Evolutionary conservation across 78 protist genomes (phyloP).

Genomic region (Dictyostelium firmibasis): DNA sequence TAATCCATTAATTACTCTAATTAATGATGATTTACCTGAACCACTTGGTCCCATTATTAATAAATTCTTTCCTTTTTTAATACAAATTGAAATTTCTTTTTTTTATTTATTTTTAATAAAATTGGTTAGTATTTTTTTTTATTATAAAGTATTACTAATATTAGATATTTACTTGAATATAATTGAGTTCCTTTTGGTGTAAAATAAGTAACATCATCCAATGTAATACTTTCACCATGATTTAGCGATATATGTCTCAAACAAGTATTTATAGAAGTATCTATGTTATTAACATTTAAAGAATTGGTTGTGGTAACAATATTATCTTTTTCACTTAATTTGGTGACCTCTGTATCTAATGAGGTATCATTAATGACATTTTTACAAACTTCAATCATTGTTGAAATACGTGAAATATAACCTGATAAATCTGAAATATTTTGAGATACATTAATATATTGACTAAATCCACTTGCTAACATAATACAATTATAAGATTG

Average conservation of each 20-base stretch:
- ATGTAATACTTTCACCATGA: not conserved
- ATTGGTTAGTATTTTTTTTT: too few relatives aligned
- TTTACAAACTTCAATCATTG: conserved; percentile 63
- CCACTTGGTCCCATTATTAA: conserved; percentile 85
- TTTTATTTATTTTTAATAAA: not conserved
- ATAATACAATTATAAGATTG: conserved; percentile 72
- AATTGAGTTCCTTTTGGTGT: conserved; percentile 77
- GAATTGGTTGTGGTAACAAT: not conserved
- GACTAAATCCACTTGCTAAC: conserved; percentile 83
- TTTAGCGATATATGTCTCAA: not conserved
- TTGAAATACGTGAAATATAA: conserved; percentile 63
- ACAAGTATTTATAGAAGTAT: not conserved
- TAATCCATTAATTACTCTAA: conserved; percentile 64
- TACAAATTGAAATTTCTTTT: conserved; percentile 54
- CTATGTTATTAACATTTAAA: not conserved
- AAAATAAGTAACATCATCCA: conserved; percentile 50
- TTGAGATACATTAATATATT: conserved; percentile 62
- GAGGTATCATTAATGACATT: not conserved
- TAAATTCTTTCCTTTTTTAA: conserved; percentile 52
- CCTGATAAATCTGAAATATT: conserved; percentile 49
- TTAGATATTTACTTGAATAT: conserved; percentile 48
- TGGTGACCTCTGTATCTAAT: not conserved
- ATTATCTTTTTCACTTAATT: not conserved
- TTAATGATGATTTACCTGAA: conserved; percentile 78
- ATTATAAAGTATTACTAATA: too few relatives aligned